Evolutionary conservation across 768 basidiomycete genomes (phyloP).

Genomic region (Punctularia strigosozonata): DNA sequence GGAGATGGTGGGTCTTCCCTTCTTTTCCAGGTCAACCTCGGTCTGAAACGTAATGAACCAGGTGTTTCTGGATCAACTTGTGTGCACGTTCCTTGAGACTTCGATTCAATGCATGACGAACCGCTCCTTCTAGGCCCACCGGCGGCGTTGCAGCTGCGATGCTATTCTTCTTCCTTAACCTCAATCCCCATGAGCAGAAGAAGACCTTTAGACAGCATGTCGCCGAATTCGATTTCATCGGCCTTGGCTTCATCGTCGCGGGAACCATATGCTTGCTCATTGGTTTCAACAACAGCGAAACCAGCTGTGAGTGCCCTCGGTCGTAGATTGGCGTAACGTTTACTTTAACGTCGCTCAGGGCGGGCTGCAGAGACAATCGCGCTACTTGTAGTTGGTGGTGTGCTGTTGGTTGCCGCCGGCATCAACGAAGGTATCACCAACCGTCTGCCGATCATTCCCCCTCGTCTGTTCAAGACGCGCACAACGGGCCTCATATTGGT

Average conservation of each 20-base stretch:
- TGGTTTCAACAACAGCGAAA: constrained; percentile 64
- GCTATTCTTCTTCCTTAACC: constrained; percentile 64
- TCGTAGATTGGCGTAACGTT: not conserved
- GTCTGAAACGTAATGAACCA: constrained; percentile 10
- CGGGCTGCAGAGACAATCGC: constrained; percentile 45
- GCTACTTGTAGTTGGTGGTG: constrained; percentile 46
- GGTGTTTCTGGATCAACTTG: constrained; percentile 75
- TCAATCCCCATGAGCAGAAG: constrained; percentile 65
- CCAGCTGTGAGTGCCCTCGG: constrained; percentile 36
- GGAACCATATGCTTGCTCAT: constrained; percentile 61
- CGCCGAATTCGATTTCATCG: constrained; percentile 62
- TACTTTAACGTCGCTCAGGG: constrained; percentile 28
- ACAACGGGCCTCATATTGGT: constrained; percentile 55
- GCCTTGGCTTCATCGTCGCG: constrained; percentile 46
- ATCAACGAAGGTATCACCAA: constrained; percentile 52
- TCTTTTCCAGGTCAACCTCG: not conserved
- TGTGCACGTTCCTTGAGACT: constrained; percentile 16
- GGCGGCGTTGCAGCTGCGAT: constrained; percentile 52
- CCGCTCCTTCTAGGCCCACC: constrained; percentile 40
- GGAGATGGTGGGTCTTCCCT: constrained; percentile 51
- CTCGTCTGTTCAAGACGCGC: constrained; percentile 68
- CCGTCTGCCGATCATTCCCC: constrained; percentile 61
- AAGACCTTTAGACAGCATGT: constrained; percentile 46
- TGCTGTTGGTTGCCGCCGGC: constrained; percentile 35
- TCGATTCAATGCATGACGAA: not conserved